phyloP scores from a whole-genome alignment of 2,329 filamentous ascomycete species.

The Myriosclerotinia scirpicola region DNA sequence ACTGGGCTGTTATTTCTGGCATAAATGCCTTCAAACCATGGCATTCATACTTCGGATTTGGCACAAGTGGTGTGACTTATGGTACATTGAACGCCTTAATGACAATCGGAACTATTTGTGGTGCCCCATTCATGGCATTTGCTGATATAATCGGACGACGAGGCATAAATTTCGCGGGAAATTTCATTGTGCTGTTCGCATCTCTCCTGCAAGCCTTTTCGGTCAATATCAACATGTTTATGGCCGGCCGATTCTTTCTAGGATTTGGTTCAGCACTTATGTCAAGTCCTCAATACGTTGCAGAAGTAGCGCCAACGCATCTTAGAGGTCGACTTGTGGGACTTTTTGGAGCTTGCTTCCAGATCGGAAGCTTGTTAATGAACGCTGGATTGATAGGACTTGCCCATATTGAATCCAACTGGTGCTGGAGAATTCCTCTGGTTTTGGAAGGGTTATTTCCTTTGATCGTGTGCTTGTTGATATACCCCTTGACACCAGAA shows the following conservation, averaged over 20 bases:
- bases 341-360: conserved; percentile 48
- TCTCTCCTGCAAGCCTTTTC: conserved; percentile 39
- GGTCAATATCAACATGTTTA: conserved; percentile 32
- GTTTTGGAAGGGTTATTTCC: conserved; percentile 44
- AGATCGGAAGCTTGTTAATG: conserved; percentile 46
- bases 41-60: conserved; percentile 49
- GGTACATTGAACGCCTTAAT: conserved; percentile 49
- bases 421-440: conserved; percentile 28
- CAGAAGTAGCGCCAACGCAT: conserved; percentile 50
- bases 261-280: conserved; percentile 35
- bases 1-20: conserved; percentile 51
- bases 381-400: conserved; percentile 45
- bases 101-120: conserved; percentile 49
- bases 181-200: conserved; percentile 47
- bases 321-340: conserved; percentile 50
- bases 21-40: conserved; percentile 47
- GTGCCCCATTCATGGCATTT: conserved; percentile 51
- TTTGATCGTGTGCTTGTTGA: conserved; percentile 28
- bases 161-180: conserved; percentile 50
- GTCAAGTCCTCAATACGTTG: conserved; percentile 46
- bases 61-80: conserved; percentile 42
- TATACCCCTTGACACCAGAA: conserved; percentile 39
- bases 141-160: conserved; percentile 54
- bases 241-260: conserved; percentile 34
- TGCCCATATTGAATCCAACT: conserved; percentile 24